A percentile compares a stretch with the other conserved stretches of the same genome.
phyloP scores from a whole-genome alignment of 768 basidiomycete genomes.

The Gymnopilus dilepis region DNA sequence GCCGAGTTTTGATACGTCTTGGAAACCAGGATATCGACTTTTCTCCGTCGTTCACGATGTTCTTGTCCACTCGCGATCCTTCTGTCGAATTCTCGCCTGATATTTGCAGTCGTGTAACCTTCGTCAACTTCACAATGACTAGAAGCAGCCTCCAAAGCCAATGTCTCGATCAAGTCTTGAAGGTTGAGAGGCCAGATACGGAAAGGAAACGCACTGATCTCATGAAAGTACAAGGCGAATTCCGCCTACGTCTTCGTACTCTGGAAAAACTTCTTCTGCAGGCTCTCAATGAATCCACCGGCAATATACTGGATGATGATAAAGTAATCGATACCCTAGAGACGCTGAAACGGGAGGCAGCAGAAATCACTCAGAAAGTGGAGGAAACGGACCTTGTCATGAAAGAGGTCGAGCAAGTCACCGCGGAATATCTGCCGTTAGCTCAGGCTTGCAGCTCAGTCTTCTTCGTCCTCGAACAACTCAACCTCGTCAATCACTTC shows the following conservation, averaged over 20 bases:
- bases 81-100: slow-evolving; percentile 98
- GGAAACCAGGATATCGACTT: slow-evolving; percentile 99
- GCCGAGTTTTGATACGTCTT: slow-evolving; percentile 94
- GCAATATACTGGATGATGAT: slow-evolving; percentile 98
- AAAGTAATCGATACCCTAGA: slow-evolving; percentile 97
- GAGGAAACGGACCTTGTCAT: slow-evolving; percentile 96
- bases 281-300: slow-evolving; percentile 94
- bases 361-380: slow-evolving; percentile 93
- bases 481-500: slow-evolving; percentile 94
- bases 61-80: slow-evolving; percentile 95
- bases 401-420: slow-evolving; percentile 96
- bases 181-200: slow-evolving; percentile 95
- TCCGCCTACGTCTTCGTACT: slow-evolving; percentile 88
- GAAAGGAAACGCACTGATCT: slow-evolving; percentile 95
- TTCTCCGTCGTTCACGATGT: slow-evolving; percentile 99
- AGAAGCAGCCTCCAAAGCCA: slow-evolving; percentile 98
- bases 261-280: slow-evolving; percentile 92
- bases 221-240: slow-evolving; percentile 98
- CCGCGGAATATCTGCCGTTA: slow-evolving; percentile 90
- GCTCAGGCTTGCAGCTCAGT: slow-evolving; percentile 96
- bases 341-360: slow-evolving; percentile 94
- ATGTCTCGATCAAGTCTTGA: slow-evolving; percentile 95
- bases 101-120: slow-evolving; percentile 95
- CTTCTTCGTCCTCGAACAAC: slow-evolving; percentile 96
- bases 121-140: slow-evolving; percentile 99